These are phyloP conservation scores for Microcos paniculata DNA, from an alignment of 345 rosid species.

Conservation along the genomic window DNA sequence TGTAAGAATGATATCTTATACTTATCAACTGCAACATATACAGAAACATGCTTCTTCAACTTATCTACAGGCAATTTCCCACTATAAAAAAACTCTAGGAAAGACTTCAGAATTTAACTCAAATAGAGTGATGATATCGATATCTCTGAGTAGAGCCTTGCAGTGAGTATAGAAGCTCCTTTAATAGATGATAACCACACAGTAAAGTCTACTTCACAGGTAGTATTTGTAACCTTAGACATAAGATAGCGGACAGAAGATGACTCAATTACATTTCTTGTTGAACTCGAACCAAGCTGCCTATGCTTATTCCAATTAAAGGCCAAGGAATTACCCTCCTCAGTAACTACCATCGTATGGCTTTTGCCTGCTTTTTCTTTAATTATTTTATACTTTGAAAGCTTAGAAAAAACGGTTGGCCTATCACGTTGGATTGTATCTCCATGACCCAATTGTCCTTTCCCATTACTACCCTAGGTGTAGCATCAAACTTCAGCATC, in stretches of 20 bases:
- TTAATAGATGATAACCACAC: constrained; percentile 87
- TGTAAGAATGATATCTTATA: constrained; percentile 66
- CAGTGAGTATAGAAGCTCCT: constrained; percentile 86
- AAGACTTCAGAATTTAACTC: constrained; percentile 60
- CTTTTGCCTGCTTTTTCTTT: constrained; percentile 75
- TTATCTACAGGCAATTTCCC: constrained; percentile 53
- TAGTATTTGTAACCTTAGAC: constrained; percentile 68
- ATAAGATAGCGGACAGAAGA: constrained; percentile 80
- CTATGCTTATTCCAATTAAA: constrained; percentile 99
- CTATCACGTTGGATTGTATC: constrained; percentile 87
- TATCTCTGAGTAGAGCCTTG: constrained; percentile 56
- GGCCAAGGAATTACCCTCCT: constrained; percentile 72
- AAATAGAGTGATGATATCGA: constrained; percentile 44
- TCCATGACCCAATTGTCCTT: constrained; percentile 97
- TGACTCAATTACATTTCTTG: constrained; percentile 69
- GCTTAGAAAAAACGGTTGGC: constrained; percentile 88
- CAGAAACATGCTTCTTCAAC: constrained; percentile 52
- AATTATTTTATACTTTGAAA: constrained; percentile 80
- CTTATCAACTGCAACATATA: constrained; percentile 71
- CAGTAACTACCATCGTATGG: constrained; percentile 82
- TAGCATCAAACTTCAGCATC: constrained; percentile 94
- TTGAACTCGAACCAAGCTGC: constrained; percentile 84
- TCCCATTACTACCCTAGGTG: constrained; percentile 99
- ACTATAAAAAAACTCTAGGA: constrained; percentile 74
- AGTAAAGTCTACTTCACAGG: constrained; percentile 93